Base-by-base conservation (phyloP, 1,284 basidiomycete genomes). In the Malassezia restricta region DNA sequence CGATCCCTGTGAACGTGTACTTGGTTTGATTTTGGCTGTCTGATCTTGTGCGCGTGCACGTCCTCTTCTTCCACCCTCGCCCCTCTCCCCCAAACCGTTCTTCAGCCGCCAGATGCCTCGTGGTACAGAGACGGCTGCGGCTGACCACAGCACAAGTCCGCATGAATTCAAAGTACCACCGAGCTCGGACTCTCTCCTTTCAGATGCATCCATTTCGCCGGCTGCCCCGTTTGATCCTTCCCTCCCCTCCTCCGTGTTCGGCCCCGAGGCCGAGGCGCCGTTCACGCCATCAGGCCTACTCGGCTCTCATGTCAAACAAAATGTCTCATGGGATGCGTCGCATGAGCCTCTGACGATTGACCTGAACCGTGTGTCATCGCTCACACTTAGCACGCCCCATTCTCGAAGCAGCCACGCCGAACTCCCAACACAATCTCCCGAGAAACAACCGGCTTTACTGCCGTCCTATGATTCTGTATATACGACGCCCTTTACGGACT, bases 181-280 rank as follows among this genome's bases (percentile, higher is more conserved):
- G 3, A 29, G 28, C 47, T 32, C 28, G 37, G 38, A 40, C 33
- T 49, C 37, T 14, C 8, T 40, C 11, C 20, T 29, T 28, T 33
- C 20, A 11, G 40, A 49, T 24, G 27, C 31, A 28, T 15, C 38
- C 47, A 28, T 24, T 20, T 9, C 29, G n/a, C 20, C 39, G 20
- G 20, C 20, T 24, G 20, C 20, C 9, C 28, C 40, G 17, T 30
- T 43, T 14, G 48, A 49, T 38, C 40, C 40, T 24, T 37, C 43
- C 17, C 39, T 49, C n/a, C 47, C 47, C 9, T 49, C 47, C 11
- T 41, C 39, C 8, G 39, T 42, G 33, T 31, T 47, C 8, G 44
- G 44, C 4, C 24, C 24, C 8, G 33, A 14, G 11, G 33, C 2
- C 15, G 33, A 12, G 33, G 11, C 33, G 33, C 33, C 33, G 15